Base-by-base conservation (phyloP, 2,329 filamentous ascomycete species). In the Cladosporium oxysporum region DNA sequence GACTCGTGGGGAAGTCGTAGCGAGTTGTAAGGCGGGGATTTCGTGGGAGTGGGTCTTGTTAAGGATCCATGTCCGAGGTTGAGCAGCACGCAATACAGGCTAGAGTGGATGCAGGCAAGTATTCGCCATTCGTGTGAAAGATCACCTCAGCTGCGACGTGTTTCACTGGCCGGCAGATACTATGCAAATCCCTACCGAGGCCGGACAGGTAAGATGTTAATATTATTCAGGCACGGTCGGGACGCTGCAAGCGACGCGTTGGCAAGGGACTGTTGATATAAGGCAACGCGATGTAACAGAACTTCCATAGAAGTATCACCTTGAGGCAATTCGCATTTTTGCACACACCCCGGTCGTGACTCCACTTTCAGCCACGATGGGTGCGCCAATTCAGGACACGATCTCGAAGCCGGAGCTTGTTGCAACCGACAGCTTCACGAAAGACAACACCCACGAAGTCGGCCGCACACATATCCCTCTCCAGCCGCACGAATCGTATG, bases 401-500 rank as follows among this genome's bases (percentile, higher is more conserved):
- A 55, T 47, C n/a, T 53, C 57, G 29, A 58, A 60, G 31, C 33
- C 55, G 35, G 55, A 58, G 55, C 62, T 59, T 11, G 44, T 65
- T 18, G 8, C 29, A 29, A 65, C 62, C 2, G 29, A 57, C 31
- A 52, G 31, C 16, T 58, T 50, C 35, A 41, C 57, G n/a, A 59
- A 60, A 21, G 44, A 65, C 16, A 35, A 21, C 4, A 26, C 49
- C 23, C 33, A 33, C 33, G 55, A 65, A 44, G 62, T 50, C 14
- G 62, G 55, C n/a, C 62, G 57, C 53, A 44, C 57, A 8, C 47
- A 52, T 11, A 59, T 65, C 55, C 41, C 41, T 12, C 62, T 60
- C 8, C 47, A 28, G 23, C 84, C 84, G 0, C 82, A 85, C 23
- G 79, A 80, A 1, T 76, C 75, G 5, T 89, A 89, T 70, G 87